Evolutionary conservation across 129 eudicot species (phyloP).

Genomic region (Lactuca saligna): DNA sequence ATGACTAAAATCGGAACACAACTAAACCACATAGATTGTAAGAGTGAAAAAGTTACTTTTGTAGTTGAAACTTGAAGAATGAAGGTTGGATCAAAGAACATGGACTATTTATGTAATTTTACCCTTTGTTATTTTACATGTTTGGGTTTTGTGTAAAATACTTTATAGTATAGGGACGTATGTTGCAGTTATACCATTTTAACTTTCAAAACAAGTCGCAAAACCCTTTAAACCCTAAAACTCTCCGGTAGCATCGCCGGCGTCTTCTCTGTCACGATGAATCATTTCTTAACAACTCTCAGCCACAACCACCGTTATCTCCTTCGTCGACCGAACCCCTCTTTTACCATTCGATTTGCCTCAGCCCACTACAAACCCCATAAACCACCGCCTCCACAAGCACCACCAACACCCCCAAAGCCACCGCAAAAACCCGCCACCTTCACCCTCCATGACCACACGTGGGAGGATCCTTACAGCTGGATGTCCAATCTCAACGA

Average conservation of each 20-base stretch:
- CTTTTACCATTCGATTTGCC: constrained; percentile 15
- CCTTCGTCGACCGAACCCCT: constrained; percentile 17
- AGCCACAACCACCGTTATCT: constrained; percentile 29
- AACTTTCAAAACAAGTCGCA: neutral
- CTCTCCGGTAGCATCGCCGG: constrained; percentile 24
- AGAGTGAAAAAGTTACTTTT: too few relatives aligned
- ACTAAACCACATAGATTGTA: too few relatives aligned
- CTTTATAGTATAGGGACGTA: neutral
- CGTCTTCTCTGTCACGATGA: constrained; percentile 40
- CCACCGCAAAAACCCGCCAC: constrained; percentile 62
- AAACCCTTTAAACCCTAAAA: constrained; percentile 27
- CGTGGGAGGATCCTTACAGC: constrained; percentile 81
- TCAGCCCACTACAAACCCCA: constrained; percentile 56
- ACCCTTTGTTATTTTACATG: too few relatives aligned
- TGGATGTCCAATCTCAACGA: constrained; percentile 94
- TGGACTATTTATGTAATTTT: too few relatives aligned
- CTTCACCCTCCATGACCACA: constrained; percentile 56
- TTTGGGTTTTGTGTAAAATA: too few relatives aligned
- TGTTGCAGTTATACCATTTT: neutral
- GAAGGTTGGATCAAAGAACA: too few relatives aligned
- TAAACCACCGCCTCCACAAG: constrained; percentile 49
- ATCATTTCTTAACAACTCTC: constrained; percentile 35
- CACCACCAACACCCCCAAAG: constrained; percentile 76
- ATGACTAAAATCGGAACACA: too few relatives aligned
- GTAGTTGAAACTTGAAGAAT: too few relatives aligned